Evolutionary conservation across 2,329 filamentous ascomycete species (phyloP).

Genomic region (Myriosclerotinia duriaeana): DNA sequence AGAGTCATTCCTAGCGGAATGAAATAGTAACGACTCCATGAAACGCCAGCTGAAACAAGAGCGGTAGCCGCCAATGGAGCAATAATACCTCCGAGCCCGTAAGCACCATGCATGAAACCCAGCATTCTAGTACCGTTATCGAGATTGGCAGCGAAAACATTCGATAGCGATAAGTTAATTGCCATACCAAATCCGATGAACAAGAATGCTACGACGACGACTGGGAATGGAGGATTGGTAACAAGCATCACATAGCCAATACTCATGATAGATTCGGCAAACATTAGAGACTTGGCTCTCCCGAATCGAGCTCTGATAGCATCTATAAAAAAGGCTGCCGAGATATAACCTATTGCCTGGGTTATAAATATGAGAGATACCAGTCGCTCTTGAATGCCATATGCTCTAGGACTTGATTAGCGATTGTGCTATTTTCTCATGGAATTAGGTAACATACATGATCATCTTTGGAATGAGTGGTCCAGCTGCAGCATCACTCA

Average conservation of each 20-base stretch:
- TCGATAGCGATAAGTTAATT: slow-evolving; percentile 56
- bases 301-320: slow-evolving; percentile 61
- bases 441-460: slow-evolving; percentile 42
- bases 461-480: slow-evolving; percentile 82
- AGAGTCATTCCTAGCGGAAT: slow-evolving; percentile 60
- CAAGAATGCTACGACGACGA: slow-evolving; percentile 67
- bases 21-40: slow-evolving; percentile 74
- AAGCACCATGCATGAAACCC: slow-evolving; percentile 66
- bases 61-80: slow-evolving; percentile 74
- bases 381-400: slow-evolving; percentile 41
- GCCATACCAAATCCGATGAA: slow-evolving; percentile 61
- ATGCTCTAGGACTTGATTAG: not conserved
- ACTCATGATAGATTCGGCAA: slow-evolving; percentile 57
- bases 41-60: slow-evolving; percentile 58
- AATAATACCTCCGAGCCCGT: slow-evolving; percentile 61
- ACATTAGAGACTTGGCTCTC: slow-evolving; percentile 60
- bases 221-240: slow-evolving; percentile 67
- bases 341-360: slow-evolving; percentile 74
- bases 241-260: slow-evolving; percentile 65
- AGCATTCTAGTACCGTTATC: slow-evolving; percentile 55
- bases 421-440: not conserved
- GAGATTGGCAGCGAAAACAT: slow-evolving; percentile 58
- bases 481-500: slow-evolving; percentile 74
- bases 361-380: slow-evolving; percentile 82
- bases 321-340: slow-evolving; percentile 68